phyloP scores from a whole-genome alignment of 2,329 filamentous ascomycete species.

The Cercospora sesami region DNA sequence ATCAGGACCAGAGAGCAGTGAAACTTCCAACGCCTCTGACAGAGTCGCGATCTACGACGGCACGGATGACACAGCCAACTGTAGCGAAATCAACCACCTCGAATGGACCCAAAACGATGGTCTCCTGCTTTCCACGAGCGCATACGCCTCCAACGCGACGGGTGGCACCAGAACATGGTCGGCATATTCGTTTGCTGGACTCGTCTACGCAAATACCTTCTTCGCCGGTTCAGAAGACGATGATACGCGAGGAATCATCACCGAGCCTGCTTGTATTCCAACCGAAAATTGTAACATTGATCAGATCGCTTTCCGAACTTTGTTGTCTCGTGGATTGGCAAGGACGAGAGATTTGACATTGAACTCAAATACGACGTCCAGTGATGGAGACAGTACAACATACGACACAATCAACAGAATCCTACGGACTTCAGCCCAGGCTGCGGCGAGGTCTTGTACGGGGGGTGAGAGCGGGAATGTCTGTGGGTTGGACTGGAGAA shows the following conservation, averaged over 20 bases:
- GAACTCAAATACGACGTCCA: slow-evolving; percentile 33
- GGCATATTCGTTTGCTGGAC: not conserved
- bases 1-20: not conserved
- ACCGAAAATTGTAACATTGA: slow-evolving; percentile 64
- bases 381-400: slow-evolving; percentile 34
- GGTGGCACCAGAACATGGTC: slow-evolving; percentile 29
- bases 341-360: slow-evolving; percentile 16
- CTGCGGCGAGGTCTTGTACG: slow-evolving; percentile 55
- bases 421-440: slow-evolving; percentile 49
- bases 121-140: slow-evolving; percentile 65
- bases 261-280: slow-evolving; percentile 67
- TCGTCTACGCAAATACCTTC: slow-evolving; percentile 12
- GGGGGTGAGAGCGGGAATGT: slow-evolving; percentile 45
- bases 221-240: slow-evolving; percentile 52
- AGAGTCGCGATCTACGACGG: slow-evolving; percentile 60
- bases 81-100: slow-evolving; percentile 49
- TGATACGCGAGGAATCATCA: slow-evolving; percentile 51
- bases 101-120: slow-evolving; percentile 68
- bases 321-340: slow-evolving; percentile 50
- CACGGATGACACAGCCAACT: slow-evolving; percentile 56
- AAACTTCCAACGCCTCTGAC: slow-evolving; percentile 25
- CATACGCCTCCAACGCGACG: slow-evolving; percentile 44
- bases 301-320: slow-evolving; percentile 72
- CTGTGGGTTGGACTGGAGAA: slow-evolving; percentile 46
- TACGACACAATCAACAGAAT: slow-evolving; percentile 21